phyloP scores from a whole-genome alignment of 1,284 basidiomycete genomes.

The Trametes versicolor region DNA sequence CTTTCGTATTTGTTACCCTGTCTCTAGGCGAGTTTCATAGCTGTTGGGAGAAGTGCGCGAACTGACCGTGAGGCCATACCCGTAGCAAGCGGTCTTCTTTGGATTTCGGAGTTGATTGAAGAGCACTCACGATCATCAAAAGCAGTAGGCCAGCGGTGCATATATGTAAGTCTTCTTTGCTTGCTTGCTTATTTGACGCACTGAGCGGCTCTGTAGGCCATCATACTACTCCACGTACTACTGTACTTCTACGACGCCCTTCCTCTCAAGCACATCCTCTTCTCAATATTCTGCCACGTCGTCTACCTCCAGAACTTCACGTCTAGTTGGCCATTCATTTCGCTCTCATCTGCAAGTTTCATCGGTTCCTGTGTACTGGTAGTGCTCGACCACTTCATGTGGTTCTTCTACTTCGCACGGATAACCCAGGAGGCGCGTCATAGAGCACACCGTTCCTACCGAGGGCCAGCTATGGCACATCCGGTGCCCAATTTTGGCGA shows the following conservation, averaged over 20 bases:
- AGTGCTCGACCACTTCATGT: constrained; percentile 89
- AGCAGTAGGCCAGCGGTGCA: constrained; percentile 78
- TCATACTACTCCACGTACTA: constrained; percentile 81
- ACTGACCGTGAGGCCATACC: neutral
- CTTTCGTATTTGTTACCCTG: constrained; percentile 49
- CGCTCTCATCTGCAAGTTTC: constrained; percentile 85
- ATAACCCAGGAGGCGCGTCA: constrained; percentile 65
- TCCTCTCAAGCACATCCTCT: constrained; percentile 75
- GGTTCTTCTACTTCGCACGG: constrained; percentile 93
- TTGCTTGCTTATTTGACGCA: neutral
- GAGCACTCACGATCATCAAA: constrained; percentile 89
- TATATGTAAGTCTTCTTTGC: constrained; percentile 74
- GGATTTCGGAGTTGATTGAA: constrained; percentile 94
- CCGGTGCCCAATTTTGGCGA: constrained; percentile 80
- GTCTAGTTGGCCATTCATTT: constrained; percentile 88
- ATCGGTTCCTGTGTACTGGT: constrained; percentile 86
- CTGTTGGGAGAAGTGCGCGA: neutral
- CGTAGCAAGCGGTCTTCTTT: constrained; percentile 89
- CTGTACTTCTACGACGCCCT: constrained; percentile 85
- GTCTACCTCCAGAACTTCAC: constrained; percentile 95
- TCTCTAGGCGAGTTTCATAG: constrained; percentile 44
- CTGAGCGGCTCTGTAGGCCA: constrained; percentile 58
- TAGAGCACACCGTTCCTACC: constrained; percentile 52
- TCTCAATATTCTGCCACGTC: constrained; percentile 86
- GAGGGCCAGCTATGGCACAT: constrained; percentile 43